Evolutionary conservation across 139 green algal genomes (phyloP).

Genomic region (Desmodesmus armatus): DNA sequence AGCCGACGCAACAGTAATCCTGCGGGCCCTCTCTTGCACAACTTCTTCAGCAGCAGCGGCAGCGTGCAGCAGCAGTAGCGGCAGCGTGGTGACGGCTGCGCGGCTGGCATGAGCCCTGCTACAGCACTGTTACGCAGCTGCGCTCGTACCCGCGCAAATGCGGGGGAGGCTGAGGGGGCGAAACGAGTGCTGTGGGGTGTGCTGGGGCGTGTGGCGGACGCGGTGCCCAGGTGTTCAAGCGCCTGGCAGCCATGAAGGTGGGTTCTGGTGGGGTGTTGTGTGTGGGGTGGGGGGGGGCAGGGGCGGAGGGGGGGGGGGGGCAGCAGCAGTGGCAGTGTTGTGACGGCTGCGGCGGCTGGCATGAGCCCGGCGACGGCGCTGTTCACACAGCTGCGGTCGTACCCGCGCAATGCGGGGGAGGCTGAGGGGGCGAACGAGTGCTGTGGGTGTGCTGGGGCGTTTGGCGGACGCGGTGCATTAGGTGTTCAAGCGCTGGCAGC

Average conservation of each 20-base stretch:
- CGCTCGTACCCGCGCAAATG: conserved; percentile 54
- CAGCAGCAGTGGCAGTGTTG: neutral
- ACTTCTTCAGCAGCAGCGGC: neutral
- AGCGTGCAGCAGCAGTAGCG: neutral
- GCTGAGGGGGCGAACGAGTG: neutral
- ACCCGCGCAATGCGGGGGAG: conserved; percentile 47
- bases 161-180: neutral
- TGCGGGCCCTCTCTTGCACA: neutral
- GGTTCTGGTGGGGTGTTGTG: too few species aligned
- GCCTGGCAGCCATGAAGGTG: conserved; percentile 61
- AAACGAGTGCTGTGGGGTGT: conserved; percentile 38
- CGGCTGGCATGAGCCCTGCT: conserved; percentile 33
- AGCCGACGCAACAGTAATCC: neutral
- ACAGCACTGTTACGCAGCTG: conserved; percentile 49
- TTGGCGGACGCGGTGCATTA: conserved; percentile 47
- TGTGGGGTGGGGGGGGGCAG: too few species aligned
- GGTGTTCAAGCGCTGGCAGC: conserved; percentile 52
- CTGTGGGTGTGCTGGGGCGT: conserved; percentile 44
- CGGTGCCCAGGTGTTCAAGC: conserved; percentile 48
- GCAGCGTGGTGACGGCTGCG: neutral
- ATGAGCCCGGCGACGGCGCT: conserved; percentile 39
- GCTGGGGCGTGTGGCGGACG: conserved; percentile 43
- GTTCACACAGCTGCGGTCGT: conserved; percentile 55
- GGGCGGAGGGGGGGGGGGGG: too few species aligned
- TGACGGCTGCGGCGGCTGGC: neutral